A percentile compares a stretch with the other conserved stretches of the same genome.
phyloP scores from a whole-genome alignment of 257 asterid genomes.

The Jaltomata sinuosa region DNA sequence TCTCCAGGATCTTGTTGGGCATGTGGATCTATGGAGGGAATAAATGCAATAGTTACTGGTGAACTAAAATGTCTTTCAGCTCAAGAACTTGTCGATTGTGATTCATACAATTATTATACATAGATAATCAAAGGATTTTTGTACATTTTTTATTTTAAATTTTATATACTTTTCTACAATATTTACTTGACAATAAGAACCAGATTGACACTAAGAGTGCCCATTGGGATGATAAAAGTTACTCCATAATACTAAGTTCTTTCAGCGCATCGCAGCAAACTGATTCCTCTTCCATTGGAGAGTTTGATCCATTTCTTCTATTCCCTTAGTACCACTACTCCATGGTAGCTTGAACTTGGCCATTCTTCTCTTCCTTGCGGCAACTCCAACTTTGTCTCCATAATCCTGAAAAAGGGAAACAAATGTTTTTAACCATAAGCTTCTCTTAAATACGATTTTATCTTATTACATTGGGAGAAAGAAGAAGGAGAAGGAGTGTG shows the following conservation, averaged over 20 bases:
- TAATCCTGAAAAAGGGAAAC: neutral
- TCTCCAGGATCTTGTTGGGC: slow-evolving; percentile 24
- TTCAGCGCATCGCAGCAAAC: neutral
- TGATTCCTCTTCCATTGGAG: slow-evolving; percentile 19
- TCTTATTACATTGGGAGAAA: neutral
- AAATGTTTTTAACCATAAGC: neutral
- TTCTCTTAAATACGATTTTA: neutral
- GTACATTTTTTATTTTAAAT: neutral
- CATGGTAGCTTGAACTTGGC: slow-evolving; percentile 12
- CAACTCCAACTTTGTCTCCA: slow-evolving; percentile 3
- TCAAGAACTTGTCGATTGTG: slow-evolving; percentile 15
- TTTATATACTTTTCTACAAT: neutral
- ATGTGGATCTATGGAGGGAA: slow-evolving; percentile 20
- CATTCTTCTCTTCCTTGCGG: neutral
- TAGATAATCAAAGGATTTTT: neutral
- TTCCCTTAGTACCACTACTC: slow-evolving; percentile 1
- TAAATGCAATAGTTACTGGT: slow-evolving; percentile 14
- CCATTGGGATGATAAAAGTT: neutral
- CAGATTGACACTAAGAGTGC: neutral
- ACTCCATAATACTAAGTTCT: neutral
- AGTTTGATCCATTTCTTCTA: neutral
- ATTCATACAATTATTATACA: neutral
- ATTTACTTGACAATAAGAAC: neutral
- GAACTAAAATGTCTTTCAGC: slow-evolving; percentile 17
- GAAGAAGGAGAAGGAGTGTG: neutral